A percentile compares a stretch with the other conserved stretches of the same genome.
Evolutionary conservation across 1,284 basidiomycete genomes (phyloP).

Genomic region (Puccinia coronata): DNA sequence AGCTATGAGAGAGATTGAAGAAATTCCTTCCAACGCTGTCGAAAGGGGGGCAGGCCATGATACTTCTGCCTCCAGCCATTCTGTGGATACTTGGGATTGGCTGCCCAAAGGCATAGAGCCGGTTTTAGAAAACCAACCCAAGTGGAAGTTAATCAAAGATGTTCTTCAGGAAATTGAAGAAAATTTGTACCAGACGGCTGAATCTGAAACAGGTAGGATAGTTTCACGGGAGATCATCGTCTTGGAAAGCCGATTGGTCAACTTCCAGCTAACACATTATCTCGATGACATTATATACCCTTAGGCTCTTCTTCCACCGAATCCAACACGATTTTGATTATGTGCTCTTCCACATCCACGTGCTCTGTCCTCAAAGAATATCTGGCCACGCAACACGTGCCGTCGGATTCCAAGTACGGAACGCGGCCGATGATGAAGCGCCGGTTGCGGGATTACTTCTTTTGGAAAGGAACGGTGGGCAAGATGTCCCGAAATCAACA

Average conservation of each 20-base stretch:
- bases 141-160: constrained; percentile 84
- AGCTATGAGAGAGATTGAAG: constrained; percentile 35
- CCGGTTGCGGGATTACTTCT: constrained; percentile 72
- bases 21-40: constrained; percentile 25
- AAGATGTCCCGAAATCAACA: constrained; percentile 37
- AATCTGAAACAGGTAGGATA: constrained; percentile 50
- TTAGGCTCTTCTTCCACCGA: not conserved
- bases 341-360: constrained; percentile 80
- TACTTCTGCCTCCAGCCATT: not conserved
- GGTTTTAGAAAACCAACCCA: constrained; percentile 88
- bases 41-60: constrained; percentile 41
- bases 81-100: constrained; percentile 61
- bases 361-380: constrained; percentile 76
- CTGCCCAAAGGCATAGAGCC: constrained; percentile 78
- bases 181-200: constrained; percentile 65
- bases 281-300: not conserved
- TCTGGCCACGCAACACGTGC: constrained; percentile 61
- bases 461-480: constrained; percentile 73
- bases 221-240: not conserved
- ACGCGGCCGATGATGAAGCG: constrained; percentile 70
- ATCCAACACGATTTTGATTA: constrained; percentile 72
- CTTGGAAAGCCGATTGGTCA: not conserved
- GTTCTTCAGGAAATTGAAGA: constrained; percentile 89
- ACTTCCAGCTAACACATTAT: not conserved
- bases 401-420: constrained; percentile 30